Percentiles rank a stretch among this genome's conserved stretches.
Conservation (phyloP, 331 rosid species). For the Phaseolus coccineus region DNA sequence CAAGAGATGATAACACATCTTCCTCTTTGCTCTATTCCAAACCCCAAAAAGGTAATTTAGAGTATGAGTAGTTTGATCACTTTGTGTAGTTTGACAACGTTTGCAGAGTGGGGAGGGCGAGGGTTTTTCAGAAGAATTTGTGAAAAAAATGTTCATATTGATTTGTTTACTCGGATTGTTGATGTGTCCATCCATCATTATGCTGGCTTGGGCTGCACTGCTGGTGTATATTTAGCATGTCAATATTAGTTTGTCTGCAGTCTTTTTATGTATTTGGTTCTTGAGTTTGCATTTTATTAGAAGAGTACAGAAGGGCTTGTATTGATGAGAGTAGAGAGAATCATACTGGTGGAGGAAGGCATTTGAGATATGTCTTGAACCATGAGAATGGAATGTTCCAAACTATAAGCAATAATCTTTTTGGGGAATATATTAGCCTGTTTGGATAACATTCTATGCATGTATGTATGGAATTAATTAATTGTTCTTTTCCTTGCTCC, state of each 20-base stretch:
- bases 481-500: conserved; percentile 36
- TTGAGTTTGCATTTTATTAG: neutral
- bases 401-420: neutral
- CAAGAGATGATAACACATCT: conserved; percentile 99
- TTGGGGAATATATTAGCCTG: neutral
- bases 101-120: no score
- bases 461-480: neutral
- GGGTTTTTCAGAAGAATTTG: conserved; percentile 6
- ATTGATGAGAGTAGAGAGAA: conserved; percentile 23
- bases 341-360: conserved; percentile 6
- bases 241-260: neutral
- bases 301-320: neutral
- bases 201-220: conserved; percentile 5
- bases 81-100: conserved; percentile 3
- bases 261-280: neutral
- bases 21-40: conserved; percentile 93
- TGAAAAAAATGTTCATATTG: neutral
- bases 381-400: conserved; percentile 3
- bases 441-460: conserved; percentile 11
- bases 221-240: conserved; percentile 15
- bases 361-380: conserved; percentile 28
- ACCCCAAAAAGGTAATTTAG: conserved; percentile 77
- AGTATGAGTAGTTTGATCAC: neutral
- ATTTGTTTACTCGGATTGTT: conserved; percentile 17
- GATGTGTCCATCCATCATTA: conserved; percentile 1